Percentiles rank a stretch among this genome's conserved stretches.
Conservation (phyloP, 495 filamentous ascomycete species). For the Cercophora sp. region DNA sequence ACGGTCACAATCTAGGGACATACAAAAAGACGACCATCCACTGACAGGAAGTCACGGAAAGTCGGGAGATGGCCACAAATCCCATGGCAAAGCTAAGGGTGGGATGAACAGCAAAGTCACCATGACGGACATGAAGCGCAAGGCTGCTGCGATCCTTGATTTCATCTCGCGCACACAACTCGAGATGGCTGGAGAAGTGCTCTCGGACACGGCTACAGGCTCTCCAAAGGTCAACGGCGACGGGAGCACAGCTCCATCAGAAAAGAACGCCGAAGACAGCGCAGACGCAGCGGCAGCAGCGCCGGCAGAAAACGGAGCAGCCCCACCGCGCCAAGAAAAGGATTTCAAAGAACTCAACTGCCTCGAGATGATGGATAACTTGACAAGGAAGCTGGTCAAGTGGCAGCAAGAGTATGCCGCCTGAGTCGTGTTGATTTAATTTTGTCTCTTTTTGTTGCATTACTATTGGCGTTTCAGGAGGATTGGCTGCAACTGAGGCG, state of each 20-base stretch:
- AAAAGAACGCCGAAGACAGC: conserved; percentile 2
- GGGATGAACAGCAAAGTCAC: conserved; percentile 62
- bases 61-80: conserved; percentile 22
- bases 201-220: conserved; percentile 13
- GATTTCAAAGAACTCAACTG: conserved; percentile 67
- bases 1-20: conserved; percentile 64
- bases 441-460: background rate
- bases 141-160: conserved; percentile 77
- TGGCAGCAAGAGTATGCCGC: conserved; percentile 63
- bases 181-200: conserved; percentile 66
- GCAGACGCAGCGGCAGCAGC: background rate
- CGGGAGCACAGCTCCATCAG: background rate
- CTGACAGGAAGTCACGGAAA: conserved; percentile 22
- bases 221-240: conserved; percentile 19
- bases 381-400: conserved; percentile 70
- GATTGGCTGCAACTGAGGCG: no score
- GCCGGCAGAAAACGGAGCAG: background rate
- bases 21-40: conserved; percentile 35
- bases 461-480: background rate
- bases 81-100: conserved; percentile 33
- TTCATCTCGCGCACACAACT: conserved; percentile 89
- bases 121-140: conserved; percentile 88
- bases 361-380: conserved; percentile 77
- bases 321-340: conserved; percentile 24
- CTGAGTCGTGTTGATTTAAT: conserved; percentile 20